Evolutionary conservation across 2,329 filamentous ascomycete species (phyloP).

Genomic region (Aspergillus candidus): DNA sequence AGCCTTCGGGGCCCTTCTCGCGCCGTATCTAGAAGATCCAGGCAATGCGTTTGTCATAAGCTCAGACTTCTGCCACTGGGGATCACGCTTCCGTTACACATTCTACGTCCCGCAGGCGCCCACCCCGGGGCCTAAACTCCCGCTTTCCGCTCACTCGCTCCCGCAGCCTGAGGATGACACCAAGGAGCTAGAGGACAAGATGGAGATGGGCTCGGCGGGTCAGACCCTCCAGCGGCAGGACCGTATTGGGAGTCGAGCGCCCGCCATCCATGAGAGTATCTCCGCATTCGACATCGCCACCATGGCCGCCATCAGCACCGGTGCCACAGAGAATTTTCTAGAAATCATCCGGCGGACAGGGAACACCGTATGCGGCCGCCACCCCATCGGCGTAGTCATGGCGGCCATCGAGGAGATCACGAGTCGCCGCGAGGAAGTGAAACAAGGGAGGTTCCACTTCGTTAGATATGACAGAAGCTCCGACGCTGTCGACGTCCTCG

Average conservation of each 20-base stretch:
- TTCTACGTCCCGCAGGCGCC: constrained; percentile 59
- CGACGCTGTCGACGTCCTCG: constrained; percentile 58
- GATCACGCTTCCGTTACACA: constrained; percentile 72
- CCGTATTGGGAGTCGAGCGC: constrained; percentile 29
- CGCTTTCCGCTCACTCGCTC: constrained; percentile 38
- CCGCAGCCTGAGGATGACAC: constrained; percentile 31
- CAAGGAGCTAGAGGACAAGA: constrained; percentile 21
- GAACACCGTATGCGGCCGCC: constrained; percentile 90
- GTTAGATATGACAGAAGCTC: constrained; percentile 83
- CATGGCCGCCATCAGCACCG: constrained; percentile 78
- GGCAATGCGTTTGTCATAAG: constrained; percentile 77
- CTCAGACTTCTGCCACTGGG: constrained; percentile 98
- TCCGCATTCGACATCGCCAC: constrained; percentile 69
- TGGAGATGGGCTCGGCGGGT: constrained; percentile 26
- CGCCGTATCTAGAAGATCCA: constrained; percentile 69
- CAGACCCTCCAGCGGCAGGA: constrained; percentile 25
- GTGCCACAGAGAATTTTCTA: constrained; percentile 64
- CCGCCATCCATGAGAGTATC: constrained; percentile 77
- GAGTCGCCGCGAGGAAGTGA: constrained; percentile 35
- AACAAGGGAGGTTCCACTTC: constrained; percentile 62
- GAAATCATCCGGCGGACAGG: constrained; percentile 63
- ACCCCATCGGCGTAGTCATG: constrained; percentile 92
- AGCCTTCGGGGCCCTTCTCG: constrained; percentile 62
- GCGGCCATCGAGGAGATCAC: constrained; percentile 68
- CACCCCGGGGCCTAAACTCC: constrained; percentile 29